These are phyloP conservation scores for Wickerhamomyces strasburgensis DNA, from an alignment of 805 yeast genomes.

Conservation along the genomic window DNA sequence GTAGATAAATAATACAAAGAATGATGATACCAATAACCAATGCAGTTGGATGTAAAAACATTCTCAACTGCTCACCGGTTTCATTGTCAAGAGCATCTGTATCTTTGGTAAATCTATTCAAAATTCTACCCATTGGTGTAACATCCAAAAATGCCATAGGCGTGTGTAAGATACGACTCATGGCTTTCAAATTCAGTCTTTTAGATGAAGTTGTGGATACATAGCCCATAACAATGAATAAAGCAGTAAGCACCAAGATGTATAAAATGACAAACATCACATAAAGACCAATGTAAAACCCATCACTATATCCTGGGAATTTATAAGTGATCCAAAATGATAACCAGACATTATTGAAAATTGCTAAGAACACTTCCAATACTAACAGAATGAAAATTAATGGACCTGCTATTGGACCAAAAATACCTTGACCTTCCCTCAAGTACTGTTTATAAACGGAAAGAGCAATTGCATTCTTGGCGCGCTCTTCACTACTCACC, in stretches of 20 bases:
- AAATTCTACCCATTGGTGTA: slow-evolving; percentile 81
- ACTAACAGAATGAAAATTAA: slow-evolving; percentile 22
- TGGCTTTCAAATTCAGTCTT: slow-evolving; percentile 57
- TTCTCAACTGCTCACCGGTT: slow-evolving; percentile 62
- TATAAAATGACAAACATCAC: slow-evolving; percentile 54
- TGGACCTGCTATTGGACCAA: slow-evolving; percentile 29
- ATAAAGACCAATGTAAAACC: slow-evolving; percentile 70
- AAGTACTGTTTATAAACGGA: slow-evolving; percentile 48
- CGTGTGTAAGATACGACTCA: slow-evolving; percentile 56
- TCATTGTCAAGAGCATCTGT: slow-evolving; percentile 81
- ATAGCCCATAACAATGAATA: slow-evolving; percentile 43
- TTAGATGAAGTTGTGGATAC: slow-evolving; percentile 52
- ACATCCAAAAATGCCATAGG: slow-evolving; percentile 84
- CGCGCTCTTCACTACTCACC: slow-evolving; percentile 49
- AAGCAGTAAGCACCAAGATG: slow-evolving; percentile 37
- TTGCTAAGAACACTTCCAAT: slow-evolving; percentile 43
- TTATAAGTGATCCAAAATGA: slow-evolving; percentile 71
- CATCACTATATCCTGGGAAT: slow-evolving; percentile 41
- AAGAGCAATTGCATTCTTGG: slow-evolving; percentile 48
- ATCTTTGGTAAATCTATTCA: slow-evolving; percentile 82
- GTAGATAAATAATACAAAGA: slow-evolving; percentile 63
- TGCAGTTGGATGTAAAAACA: slow-evolving; percentile 49
- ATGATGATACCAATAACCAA: slow-evolving; percentile 59
- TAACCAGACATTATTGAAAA: slow-evolving; percentile 72
- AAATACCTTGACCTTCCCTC: slow-evolving; percentile 49